These are phyloP conservation scores for Suillus variegatus DNA, from an alignment of 768 basidiomycete species.

Conservation along the genomic window DNA sequence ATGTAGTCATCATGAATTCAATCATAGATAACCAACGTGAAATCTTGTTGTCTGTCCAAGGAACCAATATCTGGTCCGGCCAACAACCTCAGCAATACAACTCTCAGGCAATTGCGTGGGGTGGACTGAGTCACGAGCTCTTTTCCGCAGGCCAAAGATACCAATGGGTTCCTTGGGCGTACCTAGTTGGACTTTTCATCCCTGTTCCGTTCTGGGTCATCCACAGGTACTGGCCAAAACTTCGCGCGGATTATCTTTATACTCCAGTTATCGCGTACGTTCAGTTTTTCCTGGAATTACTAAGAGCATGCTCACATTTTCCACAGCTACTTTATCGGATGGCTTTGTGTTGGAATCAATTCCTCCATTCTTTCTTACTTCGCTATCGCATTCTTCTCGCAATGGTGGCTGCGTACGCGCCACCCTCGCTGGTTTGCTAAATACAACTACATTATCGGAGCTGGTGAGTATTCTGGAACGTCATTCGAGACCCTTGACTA, in stretches of 20 bases:
- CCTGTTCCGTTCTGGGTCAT: constrained; percentile 56
- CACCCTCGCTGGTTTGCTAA: constrained; percentile 67
- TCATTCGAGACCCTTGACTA: background rate
- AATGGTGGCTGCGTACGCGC: constrained; percentile 57
- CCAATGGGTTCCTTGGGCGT: constrained; percentile 50
- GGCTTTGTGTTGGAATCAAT: constrained; percentile 55
- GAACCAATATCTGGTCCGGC: constrained; percentile 65
- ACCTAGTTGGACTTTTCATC: constrained; percentile 48
- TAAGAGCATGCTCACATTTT: constrained; percentile 5
- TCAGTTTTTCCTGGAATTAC: background rate
- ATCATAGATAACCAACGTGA: constrained; percentile 48
- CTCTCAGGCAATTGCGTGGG: constrained; percentile 64
- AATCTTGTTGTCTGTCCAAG: constrained; percentile 49
- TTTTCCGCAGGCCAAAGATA: constrained; percentile 47
- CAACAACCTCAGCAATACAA: constrained; percentile 54
- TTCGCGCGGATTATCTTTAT: constrained; percentile 47
- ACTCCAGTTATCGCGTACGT: constrained; percentile 47
- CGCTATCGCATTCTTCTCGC: constrained; percentile 56
- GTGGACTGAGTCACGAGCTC: constrained; percentile 46
- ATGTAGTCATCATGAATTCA: constrained; percentile 59
- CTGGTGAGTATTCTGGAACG: constrained; percentile 35
- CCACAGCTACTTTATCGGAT: constrained; percentile 38
- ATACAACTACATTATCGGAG: constrained; percentile 69
- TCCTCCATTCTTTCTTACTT: constrained; percentile 50
- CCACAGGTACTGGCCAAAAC: constrained; percentile 45